Conservation (phyloP, 2,329 filamentous ascomycete genomes). For the Colletotrichum falcatum region DNA sequence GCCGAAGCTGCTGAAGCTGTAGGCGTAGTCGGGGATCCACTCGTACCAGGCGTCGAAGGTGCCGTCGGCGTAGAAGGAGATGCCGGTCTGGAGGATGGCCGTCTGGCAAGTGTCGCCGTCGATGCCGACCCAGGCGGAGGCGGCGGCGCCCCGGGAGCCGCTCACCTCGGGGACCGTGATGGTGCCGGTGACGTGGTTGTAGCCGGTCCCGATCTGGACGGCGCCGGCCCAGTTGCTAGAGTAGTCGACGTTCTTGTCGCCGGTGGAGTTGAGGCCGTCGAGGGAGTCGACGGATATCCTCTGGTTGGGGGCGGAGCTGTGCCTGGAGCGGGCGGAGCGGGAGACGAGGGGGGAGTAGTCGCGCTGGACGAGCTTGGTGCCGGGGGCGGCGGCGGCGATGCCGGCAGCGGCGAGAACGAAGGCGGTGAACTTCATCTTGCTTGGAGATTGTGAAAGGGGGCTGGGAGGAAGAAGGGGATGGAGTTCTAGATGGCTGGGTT, state of each 20-base stretch:
- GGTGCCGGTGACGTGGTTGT: constrained; percentile 47
- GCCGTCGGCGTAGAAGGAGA: constrained; percentile 54
- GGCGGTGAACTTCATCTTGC: constrained; percentile 38
- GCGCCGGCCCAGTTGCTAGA: constrained; percentile 49
- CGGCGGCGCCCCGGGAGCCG: constrained; percentile 43
- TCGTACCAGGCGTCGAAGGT: constrained; percentile 59
- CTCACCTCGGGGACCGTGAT: constrained; percentile 46
- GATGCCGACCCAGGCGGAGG: constrained; percentile 61
- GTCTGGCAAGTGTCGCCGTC: constrained; percentile 57
- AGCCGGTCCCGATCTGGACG: constrained; percentile 45
- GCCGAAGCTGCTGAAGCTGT: constrained; percentile 53
- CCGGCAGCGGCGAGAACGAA: constrained; percentile 39
- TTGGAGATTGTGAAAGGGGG: not conserved
- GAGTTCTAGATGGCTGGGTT: not conserved
- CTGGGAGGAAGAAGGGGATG: too few relatives aligned
- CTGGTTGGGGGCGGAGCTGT: constrained; percentile 41
- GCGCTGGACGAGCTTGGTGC: constrained; percentile 30
- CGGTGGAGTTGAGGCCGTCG: constrained; percentile 13
- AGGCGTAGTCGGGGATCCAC: constrained; percentile 58
- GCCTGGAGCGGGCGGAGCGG: constrained; percentile 4
- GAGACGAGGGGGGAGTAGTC: constrained; percentile 28
- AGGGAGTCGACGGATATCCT: constrained; percentile 27
- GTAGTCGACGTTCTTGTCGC: constrained; percentile 41
- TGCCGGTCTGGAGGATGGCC: constrained; percentile 57
- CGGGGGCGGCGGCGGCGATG: constrained; percentile 40